Base-by-base conservation (phyloP, 2,329 filamentous ascomycete genomes). In the Dactylonectria macrodidyma region DNA sequence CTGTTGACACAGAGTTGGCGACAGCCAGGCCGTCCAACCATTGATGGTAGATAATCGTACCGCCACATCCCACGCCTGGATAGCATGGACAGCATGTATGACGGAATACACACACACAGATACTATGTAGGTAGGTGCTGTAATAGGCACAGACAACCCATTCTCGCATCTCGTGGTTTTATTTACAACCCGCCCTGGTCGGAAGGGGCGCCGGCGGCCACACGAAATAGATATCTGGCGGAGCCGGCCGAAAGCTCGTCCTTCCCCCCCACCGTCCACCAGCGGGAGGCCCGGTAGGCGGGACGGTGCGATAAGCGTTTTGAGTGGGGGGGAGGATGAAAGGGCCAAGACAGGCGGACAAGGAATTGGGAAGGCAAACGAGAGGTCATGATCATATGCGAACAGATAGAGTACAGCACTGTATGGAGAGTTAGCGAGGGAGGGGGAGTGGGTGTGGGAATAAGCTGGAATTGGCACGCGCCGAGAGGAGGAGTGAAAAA, bases 201-300 rank as follows among this genome's bases (percentile, higher is more conserved):
- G 7, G 11, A 16, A 50, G 22, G 22, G 19, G 60, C 61, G 70
- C 65, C 64, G 65, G 57, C 59, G 58, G 71, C 59, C 52, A 69
- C 41, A 30, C 26, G 19, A 19, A 19, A 30, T 7, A 30, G 26
- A 7, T 30, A 46, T 70, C 71, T 75, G 59, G 71, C 71, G 73
- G 73, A 75, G 71, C 72, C 71, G 70, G 71, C 72, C 72, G 72
- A 72, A 52, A 38, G 14, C 48, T 24, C 34, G 14, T 22, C 7
- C n/a, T 30, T 7, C 26, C 26, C 26, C 26, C 26, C 26, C 26
- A 4, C 26, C 26, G 7, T 7, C 26, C 16, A 14, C 8, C 41
- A 48, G 41, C 38, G 56, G 33, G 46, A 51, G n/a, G 24, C n/a
- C 47, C 62, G 62, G 62, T 47, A 48, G 51, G 51, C 59, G 59